Conservation (phyloP, 805 yeast species). For the Pichia heedii region DNA sequence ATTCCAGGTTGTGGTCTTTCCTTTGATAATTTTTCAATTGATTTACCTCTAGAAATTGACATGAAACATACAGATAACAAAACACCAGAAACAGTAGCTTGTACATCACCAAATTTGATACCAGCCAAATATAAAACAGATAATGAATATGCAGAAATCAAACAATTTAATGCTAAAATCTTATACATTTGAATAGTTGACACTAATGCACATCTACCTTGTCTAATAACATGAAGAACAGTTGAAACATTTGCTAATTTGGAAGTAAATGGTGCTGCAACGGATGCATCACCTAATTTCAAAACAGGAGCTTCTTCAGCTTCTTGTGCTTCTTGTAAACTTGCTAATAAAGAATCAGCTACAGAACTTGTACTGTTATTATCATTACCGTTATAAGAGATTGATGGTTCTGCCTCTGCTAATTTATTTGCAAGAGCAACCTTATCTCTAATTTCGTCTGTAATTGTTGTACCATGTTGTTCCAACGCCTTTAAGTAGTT, state of each 20-base stretch:
- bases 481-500: conserved; percentile 79
- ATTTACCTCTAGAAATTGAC: conserved; percentile 89
- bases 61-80: conserved; percentile 89
- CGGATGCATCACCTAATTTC: conserved; percentile 96
- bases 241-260: conserved; percentile 87
- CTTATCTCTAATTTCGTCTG: conserved; percentile 59
- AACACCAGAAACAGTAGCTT: conserved; percentile 94
- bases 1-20: conserved; percentile 97
- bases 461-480: conserved; percentile 69
- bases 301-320: conserved; percentile 85
- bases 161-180: conserved; percentile 91
- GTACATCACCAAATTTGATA: conserved; percentile 96
- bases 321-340: conserved; percentile 42
- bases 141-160: conserved; percentile 91
- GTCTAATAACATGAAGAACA: conserved; percentile 88
- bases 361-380: conserved; percentile 18
- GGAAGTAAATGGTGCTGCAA: conserved; percentile 98
- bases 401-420: conserved; percentile 19
- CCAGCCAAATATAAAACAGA: conserved; percentile 94
- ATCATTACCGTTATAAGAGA: conserved; percentile 26
- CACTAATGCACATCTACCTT: conserved; percentile 96
- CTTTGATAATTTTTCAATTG: conserved; percentile 78
- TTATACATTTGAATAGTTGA: conserved; percentile 99
- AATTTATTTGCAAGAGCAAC: conserved; percentile 41
- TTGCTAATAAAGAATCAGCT: conserved; percentile 59